Base-by-base conservation (phyloP, 1,284 basidiomycete species). In the Xerocomus nothofagi region DNA sequence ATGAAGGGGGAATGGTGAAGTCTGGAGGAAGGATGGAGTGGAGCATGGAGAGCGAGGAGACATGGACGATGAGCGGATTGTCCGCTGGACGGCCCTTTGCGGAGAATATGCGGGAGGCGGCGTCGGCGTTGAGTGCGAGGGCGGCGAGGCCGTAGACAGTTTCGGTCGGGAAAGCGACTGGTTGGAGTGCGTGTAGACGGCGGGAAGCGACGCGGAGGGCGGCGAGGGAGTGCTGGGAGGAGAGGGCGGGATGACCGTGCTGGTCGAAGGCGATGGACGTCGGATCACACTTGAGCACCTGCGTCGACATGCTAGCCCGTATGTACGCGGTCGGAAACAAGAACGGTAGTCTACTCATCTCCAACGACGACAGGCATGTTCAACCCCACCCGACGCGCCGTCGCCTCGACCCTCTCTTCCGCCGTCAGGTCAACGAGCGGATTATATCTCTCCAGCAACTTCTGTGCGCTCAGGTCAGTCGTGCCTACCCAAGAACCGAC, bases 121-220 rank as follows among this genome's bases (percentile, higher is more conserved):
- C 93, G 17, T 71, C 62, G 0, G 81, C 61, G 51, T 85, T 73
- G 33, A 95, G 73, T 0, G 95, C 94, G 32, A 88, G 76, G 0
- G 93, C 97, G 20, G 92, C 97, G 4, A 99, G 82, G 1, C 97
- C 97, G 68, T 99, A 99, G 20, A 99, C 97, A 0, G 97, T 99
- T 71, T 99, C 97, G 26, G 97, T 98, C 0, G 97, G 96, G 62
- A 99, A 93, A 0, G 88, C 94, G 34, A 99, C 91, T 14, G 77
- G 73, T 51, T 76, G 70, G 24, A 67, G 57, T 31, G 71, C 66
- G 39, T 71, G 60, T 26, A 87, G 74, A 54, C 77, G 73, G 47
- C 72, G 69, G 7, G 78, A 67, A 4, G 84, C 85, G 21, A 59
- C 57, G 47, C 72, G 60, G 49, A 87, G 68, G 8, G 80, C 73